A percentile compares a stretch with the other conserved stretches of the same genome.
Evolutionary conservation across 495 filamentous ascomycete species (phyloP).

Genomic region (Antarctomyces pellizariae): DNA sequence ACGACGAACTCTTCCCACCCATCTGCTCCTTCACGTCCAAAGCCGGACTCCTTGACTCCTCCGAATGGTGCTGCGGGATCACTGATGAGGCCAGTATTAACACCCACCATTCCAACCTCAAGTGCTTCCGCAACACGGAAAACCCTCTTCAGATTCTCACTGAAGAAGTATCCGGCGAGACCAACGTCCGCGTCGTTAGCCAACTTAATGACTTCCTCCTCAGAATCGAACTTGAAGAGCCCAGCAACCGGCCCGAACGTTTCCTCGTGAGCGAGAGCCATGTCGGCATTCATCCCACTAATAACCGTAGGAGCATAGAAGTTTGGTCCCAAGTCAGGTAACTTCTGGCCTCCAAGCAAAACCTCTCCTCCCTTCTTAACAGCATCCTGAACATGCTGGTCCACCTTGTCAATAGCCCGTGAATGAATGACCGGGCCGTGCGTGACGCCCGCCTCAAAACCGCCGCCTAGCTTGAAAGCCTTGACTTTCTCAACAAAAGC

Average conservation of each 20-base stretch:
- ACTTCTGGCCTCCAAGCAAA: slow-evolving; percentile 41
- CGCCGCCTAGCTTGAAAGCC: slow-evolving; percentile 53
- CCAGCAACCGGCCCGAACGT: slow-evolving; percentile 76
- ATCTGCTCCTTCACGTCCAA: slow-evolving; percentile 76
- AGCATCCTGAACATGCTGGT: slow-evolving; percentile 57
- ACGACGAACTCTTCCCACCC: slow-evolving; percentile 75
- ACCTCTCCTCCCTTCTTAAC: slow-evolving; percentile 49
- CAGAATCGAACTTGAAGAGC: slow-evolving; percentile 59
- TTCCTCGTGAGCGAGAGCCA: slow-evolving; percentile 58
- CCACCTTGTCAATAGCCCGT: slow-evolving; percentile 51
- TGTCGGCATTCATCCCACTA: slow-evolving; percentile 55
- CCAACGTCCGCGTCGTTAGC: slow-evolving; percentile 61
- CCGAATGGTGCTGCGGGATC: slow-evolving; percentile 73
- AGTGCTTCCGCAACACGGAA: slow-evolving; percentile 62
- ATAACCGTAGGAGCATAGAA: slow-evolving; percentile 72
- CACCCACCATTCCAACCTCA: slow-evolving; percentile 76
- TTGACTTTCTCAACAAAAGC: slow-evolving; percentile 53
- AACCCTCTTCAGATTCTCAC: slow-evolving; percentile 44
- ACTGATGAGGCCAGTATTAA: slow-evolving; percentile 66
- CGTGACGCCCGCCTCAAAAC: slow-evolving; percentile 44
- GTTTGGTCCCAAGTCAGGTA: slow-evolving; percentile 41
- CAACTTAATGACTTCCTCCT: slow-evolving; percentile 61
- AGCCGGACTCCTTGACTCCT: slow-evolving; percentile 82
- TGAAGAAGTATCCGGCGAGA: slow-evolving; percentile 74
- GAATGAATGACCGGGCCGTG: slow-evolving; percentile 71